Evolutionary conservation across 2,329 filamentous ascomycete species (phyloP).

Genomic region (Colletotrichum neosansevieriae): DNA sequence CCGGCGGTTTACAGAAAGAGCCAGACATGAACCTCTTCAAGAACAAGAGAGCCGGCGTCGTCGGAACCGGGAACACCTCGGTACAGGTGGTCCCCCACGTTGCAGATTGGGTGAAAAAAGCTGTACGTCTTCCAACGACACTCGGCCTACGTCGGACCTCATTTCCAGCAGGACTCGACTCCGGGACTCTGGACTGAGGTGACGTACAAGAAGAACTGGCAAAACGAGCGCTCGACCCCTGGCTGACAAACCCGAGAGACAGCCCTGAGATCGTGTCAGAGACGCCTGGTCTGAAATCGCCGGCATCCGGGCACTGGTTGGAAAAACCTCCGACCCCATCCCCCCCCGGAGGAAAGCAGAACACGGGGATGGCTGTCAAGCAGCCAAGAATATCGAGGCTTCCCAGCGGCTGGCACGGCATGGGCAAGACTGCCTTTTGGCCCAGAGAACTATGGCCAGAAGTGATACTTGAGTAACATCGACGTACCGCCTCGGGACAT

Average conservation of each 20-base stretch:
- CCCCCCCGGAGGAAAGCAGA: background rate
- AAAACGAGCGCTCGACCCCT: conserved; percentile 45
- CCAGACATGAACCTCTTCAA: conserved; percentile 57
- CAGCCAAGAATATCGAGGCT: too few relatives aligned
- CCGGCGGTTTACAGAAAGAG: conserved; percentile 55
- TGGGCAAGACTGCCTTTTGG: too few relatives aligned
- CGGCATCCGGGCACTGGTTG: background rate
- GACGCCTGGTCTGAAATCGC: background rate
- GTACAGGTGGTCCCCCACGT: conserved; percentile 59
- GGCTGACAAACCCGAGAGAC: background rate
- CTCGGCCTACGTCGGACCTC: conserved; percentile 55
- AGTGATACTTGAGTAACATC: too few relatives aligned
- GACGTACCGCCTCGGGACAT: too few relatives aligned
- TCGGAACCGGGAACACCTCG: conserved; percentile 63
- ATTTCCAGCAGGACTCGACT: conserved; percentile 55
- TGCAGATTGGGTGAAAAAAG: conserved; percentile 58
- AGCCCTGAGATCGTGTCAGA: background rate
- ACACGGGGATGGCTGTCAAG: too few relatives aligned
- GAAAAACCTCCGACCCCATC: too few relatives aligned
- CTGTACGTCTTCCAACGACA: conserved; percentile 69
- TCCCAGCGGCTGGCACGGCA: too few relatives aligned
- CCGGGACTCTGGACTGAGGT: conserved; percentile 51
- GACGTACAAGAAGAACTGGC: conserved; percentile 60
- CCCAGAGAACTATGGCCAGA: too few relatives aligned
- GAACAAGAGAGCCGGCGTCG: conserved; percentile 58